Evolutionary conservation across 2,329 filamentous ascomycete genomes (phyloP).

Genomic region (Tolypocladium sp.): DNA sequence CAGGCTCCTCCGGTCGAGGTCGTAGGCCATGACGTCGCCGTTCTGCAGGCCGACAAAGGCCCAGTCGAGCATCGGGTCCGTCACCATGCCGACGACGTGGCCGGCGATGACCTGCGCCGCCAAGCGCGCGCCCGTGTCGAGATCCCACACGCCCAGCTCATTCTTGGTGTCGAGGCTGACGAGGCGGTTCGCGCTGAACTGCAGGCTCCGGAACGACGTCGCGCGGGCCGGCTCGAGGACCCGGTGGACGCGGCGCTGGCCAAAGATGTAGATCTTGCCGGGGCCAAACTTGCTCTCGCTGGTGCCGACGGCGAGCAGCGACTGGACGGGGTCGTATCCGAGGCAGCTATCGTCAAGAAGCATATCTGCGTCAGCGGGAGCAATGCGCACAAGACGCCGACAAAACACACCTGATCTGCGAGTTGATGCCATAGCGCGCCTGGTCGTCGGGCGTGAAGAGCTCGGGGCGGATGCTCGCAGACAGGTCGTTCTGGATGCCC

Average conservation of each 20-base stretch:
- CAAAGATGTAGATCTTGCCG: constrained; percentile 84
- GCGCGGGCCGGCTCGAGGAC: constrained; percentile 61
- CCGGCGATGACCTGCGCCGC: constrained; percentile 69
- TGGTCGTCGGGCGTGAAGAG: constrained; percentile 80
- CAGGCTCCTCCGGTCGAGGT: constrained; percentile 72
- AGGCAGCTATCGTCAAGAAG: constrained; percentile 48
- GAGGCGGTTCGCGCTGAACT: constrained; percentile 81
- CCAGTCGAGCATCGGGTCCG: constrained; percentile 90
- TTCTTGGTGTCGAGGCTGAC: constrained; percentile 79
- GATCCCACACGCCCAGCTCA: constrained; percentile 75
- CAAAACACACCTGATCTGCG: constrained; percentile 49
- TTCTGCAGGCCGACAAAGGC: constrained; percentile 74
- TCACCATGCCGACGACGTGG: constrained; percentile 62
- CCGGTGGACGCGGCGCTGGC: constrained; percentile 70
- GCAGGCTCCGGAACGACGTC: constrained; percentile 66
- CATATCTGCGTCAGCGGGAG: constrained; percentile 6
- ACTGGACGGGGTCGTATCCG: constrained; percentile 89
- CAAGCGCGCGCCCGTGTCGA: constrained; percentile 58
- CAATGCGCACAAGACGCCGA: constrained; percentile 2
- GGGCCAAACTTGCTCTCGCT: constrained; percentile 77
- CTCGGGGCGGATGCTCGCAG: constrained; percentile 67
- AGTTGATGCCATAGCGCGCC: constrained; percentile 73
- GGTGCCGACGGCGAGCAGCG: constrained; percentile 84
- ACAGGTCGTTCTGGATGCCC: constrained; percentile 86
- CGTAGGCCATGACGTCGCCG: constrained; percentile 85